Evolutionary conservation across 352 stramenopile genomes (phyloP).

Genomic region (Globisporangium cylindrosporum): DNA sequence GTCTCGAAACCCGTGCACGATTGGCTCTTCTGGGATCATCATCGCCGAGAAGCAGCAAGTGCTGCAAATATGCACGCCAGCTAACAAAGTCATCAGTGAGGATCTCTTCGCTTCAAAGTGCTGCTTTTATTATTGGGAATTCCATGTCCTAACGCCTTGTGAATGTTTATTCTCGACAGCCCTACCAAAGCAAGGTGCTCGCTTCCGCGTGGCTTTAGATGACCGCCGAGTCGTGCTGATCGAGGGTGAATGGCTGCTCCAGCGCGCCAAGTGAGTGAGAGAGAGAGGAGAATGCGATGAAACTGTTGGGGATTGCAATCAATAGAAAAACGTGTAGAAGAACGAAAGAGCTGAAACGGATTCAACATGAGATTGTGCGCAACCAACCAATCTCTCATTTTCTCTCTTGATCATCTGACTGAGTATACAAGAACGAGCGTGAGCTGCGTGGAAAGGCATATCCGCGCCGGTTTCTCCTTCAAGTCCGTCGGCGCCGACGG

Average conservation of each 20-base stretch:
- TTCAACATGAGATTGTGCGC: neutral
- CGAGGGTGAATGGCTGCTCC: constrained; percentile 43
- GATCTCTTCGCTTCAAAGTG: neutral
- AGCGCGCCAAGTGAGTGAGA: constrained; percentile 8
- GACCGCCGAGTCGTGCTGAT: constrained; percentile 37
- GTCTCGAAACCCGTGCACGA: constrained; percentile 52
- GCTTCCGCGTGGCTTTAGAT: constrained; percentile 39
- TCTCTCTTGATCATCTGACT: neutral
- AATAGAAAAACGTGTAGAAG: neutral
- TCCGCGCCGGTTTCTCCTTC: neutral
- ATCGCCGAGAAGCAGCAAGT: constrained; percentile 61
- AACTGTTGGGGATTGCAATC: constrained; percentile 3
- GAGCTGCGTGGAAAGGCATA: neutral
- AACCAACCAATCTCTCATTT: neutral
- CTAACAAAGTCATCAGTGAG: constrained; percentile 55
- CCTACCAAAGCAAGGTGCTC: constrained; percentile 41
- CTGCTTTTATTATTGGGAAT: neutral
- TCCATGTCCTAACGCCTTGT: neutral
- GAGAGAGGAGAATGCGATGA: no score
- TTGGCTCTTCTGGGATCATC: constrained; percentile 53
- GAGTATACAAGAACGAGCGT: neutral
- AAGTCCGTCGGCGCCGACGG: no score
- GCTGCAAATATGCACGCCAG: constrained; percentile 45
- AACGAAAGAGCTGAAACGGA: neutral
- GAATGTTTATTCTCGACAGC: constrained; percentile 24